Evolutionary conservation across 176 grass and related monocot species (phyloP), one percentile per base, ranked within the genome.

Genomic region (Melocanna baccifera): DNA sequence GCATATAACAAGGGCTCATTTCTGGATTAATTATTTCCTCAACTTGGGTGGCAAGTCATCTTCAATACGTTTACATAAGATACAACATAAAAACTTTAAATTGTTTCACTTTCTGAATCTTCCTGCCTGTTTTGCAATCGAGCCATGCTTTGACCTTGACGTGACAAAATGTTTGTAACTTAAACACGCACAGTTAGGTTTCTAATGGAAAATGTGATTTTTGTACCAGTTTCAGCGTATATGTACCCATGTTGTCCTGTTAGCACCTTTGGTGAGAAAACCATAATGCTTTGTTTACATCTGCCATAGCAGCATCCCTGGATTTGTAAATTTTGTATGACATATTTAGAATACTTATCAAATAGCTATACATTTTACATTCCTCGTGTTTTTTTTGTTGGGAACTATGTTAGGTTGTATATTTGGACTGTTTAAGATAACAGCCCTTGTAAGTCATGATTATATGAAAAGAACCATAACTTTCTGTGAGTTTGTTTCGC

Each of bases 311-410:
- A 23, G 20, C 14, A 20, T 19, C 18, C 56, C 75, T 73, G 6
- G 52, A 23, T 57, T 51, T 66, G 37, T 66, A 88, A 78, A 79
- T 66, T 79, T 67, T 26, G 37, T 57, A 52, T 73, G 14, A 0
- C 1, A 26, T 22, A 43, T 84, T 28, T 48, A n/a, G 39, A 37
- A 71, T 29, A 32, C 13, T 63, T 28, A 73, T 47, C 20, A 29
- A 25, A 39, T 15, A 57, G 28, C n/a, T 81, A 47, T 40, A 13
- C 9, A 3, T 52, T 68, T 53, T 80, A 37, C 20, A 51, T 69
- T 73, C 14, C 4, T 25, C 83, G 6, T 71, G 39, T 16, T 43
- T 46, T 63, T 39, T 12, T 39, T 67, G 7, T 5, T 45, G 2
- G 7, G 20, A 81, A 80, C 12, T 36, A 29, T 43, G 12, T 76